A percentile compares a stretch with the other conserved stretches of the same genome.
phyloP scores from a whole-genome alignment of 306 rosid species.

The Cucumis melo region DNA sequence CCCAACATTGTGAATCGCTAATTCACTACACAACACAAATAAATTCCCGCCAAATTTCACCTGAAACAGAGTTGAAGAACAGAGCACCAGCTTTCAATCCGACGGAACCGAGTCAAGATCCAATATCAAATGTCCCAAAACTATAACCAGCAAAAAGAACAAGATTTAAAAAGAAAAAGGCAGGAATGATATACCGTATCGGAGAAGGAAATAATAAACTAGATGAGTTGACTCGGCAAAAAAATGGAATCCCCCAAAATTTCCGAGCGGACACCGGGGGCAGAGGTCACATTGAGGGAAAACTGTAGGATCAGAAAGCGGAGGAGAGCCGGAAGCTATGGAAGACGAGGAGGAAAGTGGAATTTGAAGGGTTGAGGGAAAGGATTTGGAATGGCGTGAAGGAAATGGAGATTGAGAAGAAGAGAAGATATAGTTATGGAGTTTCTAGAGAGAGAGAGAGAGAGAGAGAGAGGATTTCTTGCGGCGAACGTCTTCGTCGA shows the following conservation, averaged over 20 bases:
- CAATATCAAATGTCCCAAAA: not conserved
- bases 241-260: not conserved
- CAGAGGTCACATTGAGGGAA: not conserved
- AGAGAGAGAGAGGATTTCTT: conserved; percentile 4
- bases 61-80: not conserved
- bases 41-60: not conserved
- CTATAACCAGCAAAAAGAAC: not conserved
- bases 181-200: not conserved
- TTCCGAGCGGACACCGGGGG: not conserved
- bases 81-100: not conserved
- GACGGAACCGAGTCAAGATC: not conserved
- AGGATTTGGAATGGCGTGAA: conserved; percentile 6
- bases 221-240: not conserved
- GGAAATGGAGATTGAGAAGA: not conserved
- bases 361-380: not conserved
- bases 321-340: not conserved
- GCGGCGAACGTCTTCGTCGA: not conserved
- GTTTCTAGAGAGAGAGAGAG: not conserved
- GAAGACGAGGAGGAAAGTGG: not conserved
- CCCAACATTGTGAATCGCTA: conserved; percentile 48
- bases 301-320: not conserved
- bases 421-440: conserved; percentile 2
- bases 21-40: not conserved
- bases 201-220: not conserved
- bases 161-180: not conserved